phyloP scores from a whole-genome alignment of 768 basidiomycete genomes.

The Boletellus sp. region DNA sequence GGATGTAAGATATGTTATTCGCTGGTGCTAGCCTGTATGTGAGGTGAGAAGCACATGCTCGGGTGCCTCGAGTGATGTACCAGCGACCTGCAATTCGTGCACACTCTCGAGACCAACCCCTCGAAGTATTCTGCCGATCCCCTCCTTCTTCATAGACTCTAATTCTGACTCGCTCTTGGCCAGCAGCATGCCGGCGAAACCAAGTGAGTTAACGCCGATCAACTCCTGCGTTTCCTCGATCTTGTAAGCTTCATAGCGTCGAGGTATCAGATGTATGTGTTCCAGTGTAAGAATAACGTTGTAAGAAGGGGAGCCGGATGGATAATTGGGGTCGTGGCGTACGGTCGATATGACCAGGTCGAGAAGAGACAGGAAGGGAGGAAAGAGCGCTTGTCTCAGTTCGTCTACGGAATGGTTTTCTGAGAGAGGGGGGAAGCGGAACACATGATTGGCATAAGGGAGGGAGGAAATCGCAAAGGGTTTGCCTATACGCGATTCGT shows the following conservation, averaged over 20 bases:
- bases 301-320: slow-evolving; percentile 67
- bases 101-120: slow-evolving; percentile 64
- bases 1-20: background rate
- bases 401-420: slow-evolving; percentile 30
- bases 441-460: slow-evolving; percentile 79
- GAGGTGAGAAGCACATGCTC: slow-evolving; percentile 13
- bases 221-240: slow-evolving; percentile 50
- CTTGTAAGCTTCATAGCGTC: slow-evolving; percentile 57
- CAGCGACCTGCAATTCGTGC: slow-evolving; percentile 61
- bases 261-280: slow-evolving; percentile 85
- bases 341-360: slow-evolving; percentile 74
- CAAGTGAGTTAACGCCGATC: slow-evolving; percentile 80
- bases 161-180: slow-evolving; percentile 81
- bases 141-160: slow-evolving; percentile 60
- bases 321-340: slow-evolving; percentile 62
- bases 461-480: slow-evolving; percentile 67
- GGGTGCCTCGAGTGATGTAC: slow-evolving; percentile 38
- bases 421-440: slow-evolving; percentile 40
- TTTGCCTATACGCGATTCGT: slow-evolving; percentile 43
- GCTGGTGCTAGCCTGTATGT: background rate
- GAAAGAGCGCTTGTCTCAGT: slow-evolving; percentile 50
- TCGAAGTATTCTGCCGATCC: slow-evolving; percentile 58
- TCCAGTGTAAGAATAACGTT: slow-evolving; percentile 79
- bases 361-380: slow-evolving; percentile 66
- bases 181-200: slow-evolving; percentile 86